Conservation (phyloP, 78 protist species). For the Pigoraptor vietnamica region DNA sequence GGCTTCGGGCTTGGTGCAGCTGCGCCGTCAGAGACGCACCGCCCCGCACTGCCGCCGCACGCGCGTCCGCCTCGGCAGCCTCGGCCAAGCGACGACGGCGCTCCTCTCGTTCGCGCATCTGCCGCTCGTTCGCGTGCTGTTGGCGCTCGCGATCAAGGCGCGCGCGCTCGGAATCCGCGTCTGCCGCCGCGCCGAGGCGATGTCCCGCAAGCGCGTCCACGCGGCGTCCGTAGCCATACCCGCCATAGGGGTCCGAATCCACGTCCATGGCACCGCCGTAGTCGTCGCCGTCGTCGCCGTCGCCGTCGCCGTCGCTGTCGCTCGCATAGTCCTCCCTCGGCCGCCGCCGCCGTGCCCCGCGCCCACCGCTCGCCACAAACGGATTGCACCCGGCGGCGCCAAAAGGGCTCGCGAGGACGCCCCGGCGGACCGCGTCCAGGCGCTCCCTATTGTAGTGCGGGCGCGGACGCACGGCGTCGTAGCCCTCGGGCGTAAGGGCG, state of each 20-base stretch:
- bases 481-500: background rate
- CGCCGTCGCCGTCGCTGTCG: background rate
- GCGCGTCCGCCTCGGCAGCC: background rate
- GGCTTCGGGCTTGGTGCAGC: background rate
- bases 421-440: background rate
- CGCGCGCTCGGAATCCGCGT: background rate
- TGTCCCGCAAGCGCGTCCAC: background rate
- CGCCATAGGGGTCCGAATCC: background rate
- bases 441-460: background rate
- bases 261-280: background rate
- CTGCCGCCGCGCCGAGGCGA: background rate
- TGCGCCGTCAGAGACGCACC: background rate
- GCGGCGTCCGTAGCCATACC: background rate
- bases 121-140: background rate
- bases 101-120: background rate
- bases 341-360: background rate
- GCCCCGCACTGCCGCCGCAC: background rate
- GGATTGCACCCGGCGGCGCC: background rate
- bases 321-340: background rate
- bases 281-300: background rate
- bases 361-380: background rate
- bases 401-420: background rate
- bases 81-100: background rate
- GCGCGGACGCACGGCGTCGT: background rate
- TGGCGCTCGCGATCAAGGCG: background rate